A percentile compares a stretch with the other conserved stretches of the same genome.
phyloP scores from a whole-genome alignment of 75 land plant genomes.

The Selaginella tamariscina region DNA sequence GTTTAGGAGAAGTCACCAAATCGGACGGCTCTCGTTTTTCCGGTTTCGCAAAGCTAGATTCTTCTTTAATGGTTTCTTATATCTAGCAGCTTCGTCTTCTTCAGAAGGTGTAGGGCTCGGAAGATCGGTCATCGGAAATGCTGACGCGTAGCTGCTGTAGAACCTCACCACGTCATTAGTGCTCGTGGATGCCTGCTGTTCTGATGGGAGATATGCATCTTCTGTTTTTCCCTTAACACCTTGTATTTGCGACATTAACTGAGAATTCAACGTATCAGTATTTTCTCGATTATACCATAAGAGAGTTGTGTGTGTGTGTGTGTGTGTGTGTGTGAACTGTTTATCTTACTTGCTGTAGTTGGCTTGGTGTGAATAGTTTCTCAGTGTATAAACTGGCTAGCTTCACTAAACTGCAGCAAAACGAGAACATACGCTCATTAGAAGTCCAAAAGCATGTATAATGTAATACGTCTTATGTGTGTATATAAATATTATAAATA shows the following conservation, averaged over 20 bases:
- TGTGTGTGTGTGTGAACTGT: no score
- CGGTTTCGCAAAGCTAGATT: not conserved
- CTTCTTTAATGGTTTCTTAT: conserved; percentile 14
- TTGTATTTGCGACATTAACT: not conserved
- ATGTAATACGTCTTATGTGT: no score
- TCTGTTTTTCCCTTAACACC: not conserved
- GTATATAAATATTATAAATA: no score
- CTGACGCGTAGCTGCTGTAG: not conserved
- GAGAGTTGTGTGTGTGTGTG: not conserved
- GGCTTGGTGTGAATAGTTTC: conserved; percentile 3
- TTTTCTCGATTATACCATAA: not conserved
- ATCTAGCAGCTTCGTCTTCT: conserved; percentile 16
- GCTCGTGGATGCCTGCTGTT: not conserved
- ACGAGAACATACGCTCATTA: not conserved
- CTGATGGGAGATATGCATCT: no score
- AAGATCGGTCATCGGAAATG: not conserved
- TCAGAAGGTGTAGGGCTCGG: conserved; percentile 6
- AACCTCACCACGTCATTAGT: not conserved
- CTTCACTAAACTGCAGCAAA: not conserved
- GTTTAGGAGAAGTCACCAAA: not conserved
- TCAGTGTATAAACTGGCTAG: not conserved
- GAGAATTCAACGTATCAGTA: not conserved
- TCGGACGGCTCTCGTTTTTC: not conserved
- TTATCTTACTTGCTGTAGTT: not conserved
- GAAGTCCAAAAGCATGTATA: not conserved